Percentiles rank a stretch among this genome's conserved stretches.
phyloP scores from a whole-genome alignment of 257 asterid species.

The Nyctanthes arbortristis region DNA sequence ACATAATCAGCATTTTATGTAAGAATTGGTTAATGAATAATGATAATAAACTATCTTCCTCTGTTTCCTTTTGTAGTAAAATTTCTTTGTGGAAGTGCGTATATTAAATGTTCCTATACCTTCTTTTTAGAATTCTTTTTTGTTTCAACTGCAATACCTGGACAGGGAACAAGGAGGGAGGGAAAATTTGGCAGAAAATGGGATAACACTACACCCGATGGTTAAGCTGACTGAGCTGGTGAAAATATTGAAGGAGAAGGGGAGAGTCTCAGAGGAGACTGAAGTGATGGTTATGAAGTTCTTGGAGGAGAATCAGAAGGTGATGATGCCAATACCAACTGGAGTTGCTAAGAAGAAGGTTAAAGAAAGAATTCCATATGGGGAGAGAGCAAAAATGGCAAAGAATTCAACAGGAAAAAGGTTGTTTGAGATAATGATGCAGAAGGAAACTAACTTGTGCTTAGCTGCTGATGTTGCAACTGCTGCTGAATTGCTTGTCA shows the following conservation, averaged over 20 bases:
- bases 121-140: not conserved
- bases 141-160: constrained; percentile 20
- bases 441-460: constrained; percentile 85
- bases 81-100: not conserved
- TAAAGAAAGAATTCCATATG: constrained; percentile 57
- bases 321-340: constrained; percentile 50
- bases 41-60: not conserved
- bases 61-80: not conserved
- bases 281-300: constrained; percentile 78
- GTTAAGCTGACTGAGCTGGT: constrained; percentile 89
- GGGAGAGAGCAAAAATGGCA: constrained; percentile 76
- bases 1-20: not conserved
- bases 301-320: constrained; percentile 79
- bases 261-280: constrained; percentile 85
- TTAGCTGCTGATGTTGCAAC: constrained; percentile 97
- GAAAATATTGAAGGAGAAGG: constrained; percentile 82
- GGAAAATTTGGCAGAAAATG: constrained; percentile 87
- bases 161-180: constrained; percentile 97
- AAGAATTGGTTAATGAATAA: not conserved
- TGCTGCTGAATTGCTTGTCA: constrained; percentile 84
- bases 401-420: constrained; percentile 87
- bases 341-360: constrained; percentile 35
- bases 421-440: constrained; percentile 86
- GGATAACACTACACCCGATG: constrained; percentile 84
- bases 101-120: not conserved